phyloP scores from a whole-genome alignment of 208 protist genomes.

The Trypanosoma boissoni region DNA sequence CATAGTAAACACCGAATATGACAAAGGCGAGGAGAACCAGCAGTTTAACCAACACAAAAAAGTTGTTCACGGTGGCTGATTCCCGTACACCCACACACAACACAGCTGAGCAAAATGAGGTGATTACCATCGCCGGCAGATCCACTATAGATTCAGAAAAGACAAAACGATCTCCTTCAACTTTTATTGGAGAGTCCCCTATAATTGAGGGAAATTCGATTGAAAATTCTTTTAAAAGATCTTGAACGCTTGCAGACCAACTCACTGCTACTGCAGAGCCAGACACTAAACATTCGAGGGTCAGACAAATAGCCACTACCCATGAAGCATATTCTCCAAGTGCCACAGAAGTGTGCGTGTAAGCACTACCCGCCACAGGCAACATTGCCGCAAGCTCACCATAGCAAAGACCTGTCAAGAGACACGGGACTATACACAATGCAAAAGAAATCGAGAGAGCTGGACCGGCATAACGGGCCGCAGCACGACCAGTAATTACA shows the following conservation, averaged over 20 bases:
- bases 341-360: constrained; percentile 35
- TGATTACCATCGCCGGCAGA: constrained; percentile 24
- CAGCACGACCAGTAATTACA: constrained; percentile 45
- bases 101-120: constrained; percentile 16
- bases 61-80: constrained; percentile 28
- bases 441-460: constrained; percentile 31
- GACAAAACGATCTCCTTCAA: constrained; percentile 9
- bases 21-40: constrained; percentile 32
- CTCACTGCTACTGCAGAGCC: constrained; percentile 34
- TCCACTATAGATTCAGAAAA: constrained; percentile 22
- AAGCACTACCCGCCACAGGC: constrained; percentile 35
- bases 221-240: constrained; percentile 23
- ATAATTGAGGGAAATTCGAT: constrained; percentile 6
- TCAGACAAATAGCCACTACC: constrained; percentile 39
- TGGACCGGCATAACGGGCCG: constrained; percentile 35
- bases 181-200: constrained; percentile 14
- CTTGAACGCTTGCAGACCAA: constrained; percentile 18
- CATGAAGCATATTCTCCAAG: constrained; percentile 36
- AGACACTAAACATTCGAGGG: constrained; percentile 41
- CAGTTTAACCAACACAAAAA: constrained; percentile 32
- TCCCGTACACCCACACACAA: constrained; percentile 33
- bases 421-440: constrained; percentile 31
- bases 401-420: constrained; percentile 41
- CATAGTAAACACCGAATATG: constrained; percentile 18
- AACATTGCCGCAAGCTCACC: constrained; percentile 38